Evolutionary conservation across 2,329 filamentous ascomycete genomes (phyloP).

Genomic region (Nakataea oryzae): DNA sequence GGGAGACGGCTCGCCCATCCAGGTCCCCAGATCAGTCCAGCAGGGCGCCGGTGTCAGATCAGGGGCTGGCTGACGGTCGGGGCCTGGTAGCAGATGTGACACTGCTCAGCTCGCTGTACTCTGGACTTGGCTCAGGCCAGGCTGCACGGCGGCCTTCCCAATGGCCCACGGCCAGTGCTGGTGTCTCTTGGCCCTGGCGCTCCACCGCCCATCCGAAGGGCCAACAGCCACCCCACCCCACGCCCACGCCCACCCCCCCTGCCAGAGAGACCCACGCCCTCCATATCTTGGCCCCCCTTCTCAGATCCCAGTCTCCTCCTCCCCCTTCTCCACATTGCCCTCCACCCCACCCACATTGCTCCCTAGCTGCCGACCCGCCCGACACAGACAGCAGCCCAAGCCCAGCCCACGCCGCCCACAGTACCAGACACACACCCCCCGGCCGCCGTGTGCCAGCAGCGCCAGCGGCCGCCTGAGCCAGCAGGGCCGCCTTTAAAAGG

Average conservation of each 20-base stretch:
- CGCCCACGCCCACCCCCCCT: background rate
- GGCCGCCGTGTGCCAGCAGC: background rate
- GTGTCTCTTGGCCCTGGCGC: background rate
- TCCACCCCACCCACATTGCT: background rate
- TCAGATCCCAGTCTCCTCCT: conserved; percentile 1
- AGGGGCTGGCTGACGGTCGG: background rate
- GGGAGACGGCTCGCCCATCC: background rate
- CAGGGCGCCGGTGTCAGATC: background rate
- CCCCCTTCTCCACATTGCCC: conserved; percentile 1
- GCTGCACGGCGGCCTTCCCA: background rate
- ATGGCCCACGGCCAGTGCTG: no score
- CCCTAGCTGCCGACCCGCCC: conserved; percentile 4
- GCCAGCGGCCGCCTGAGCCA: background rate
- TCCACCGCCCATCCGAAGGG: background rate
- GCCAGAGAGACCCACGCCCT: background rate
- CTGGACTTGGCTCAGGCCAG: background rate
- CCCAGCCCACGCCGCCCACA: background rate
- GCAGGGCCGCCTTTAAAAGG: conserved; percentile 1
- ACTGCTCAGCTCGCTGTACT: background rate
- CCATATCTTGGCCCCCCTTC: conserved; percentile 1
- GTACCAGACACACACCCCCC: background rate
- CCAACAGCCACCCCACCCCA: background rate
- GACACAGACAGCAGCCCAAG: background rate
- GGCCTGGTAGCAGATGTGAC: background rate
- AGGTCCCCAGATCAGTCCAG: background rate